Evolutionary conservation across 495 filamentous ascomycete genomes (phyloP), one percentile per base, ranked within the genome.

Genomic region (Polyplosphaeria fusca): DNA sequence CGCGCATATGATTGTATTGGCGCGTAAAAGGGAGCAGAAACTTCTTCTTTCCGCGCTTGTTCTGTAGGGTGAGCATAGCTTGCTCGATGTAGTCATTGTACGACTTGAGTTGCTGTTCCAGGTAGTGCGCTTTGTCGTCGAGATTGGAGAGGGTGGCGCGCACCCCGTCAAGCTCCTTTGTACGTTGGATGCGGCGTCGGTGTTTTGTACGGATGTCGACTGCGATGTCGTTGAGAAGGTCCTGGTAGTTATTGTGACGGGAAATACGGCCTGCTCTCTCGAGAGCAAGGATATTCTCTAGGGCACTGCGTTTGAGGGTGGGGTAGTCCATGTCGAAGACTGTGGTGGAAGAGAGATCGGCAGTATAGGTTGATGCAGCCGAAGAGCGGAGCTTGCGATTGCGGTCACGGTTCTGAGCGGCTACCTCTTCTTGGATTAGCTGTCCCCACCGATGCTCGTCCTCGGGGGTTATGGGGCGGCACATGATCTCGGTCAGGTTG

Each of bases 61-160:
- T 93, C 72, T 97, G 94, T 45, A 99, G 81, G n/a, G 94, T 97
- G 48, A 91, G 79, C 91, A 99, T 95, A 18, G 93, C 90, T 69
- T 96, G 91, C 76, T 99, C 93, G 65, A 99, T 95, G 68, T 96
- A 97, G 72, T 97, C 90, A 68, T 99, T 96, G 77, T 96, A 99
- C 58, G 84, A 90, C 77, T 95, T 94, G 38, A 96, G 81, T 72
- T 97, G 94, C 58, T 88, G 84, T 64, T 99, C 94, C 1, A 99
- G 79, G 74, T 90, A 97, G 44, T 80, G 78, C 22, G 93, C 91
- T 71, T 99, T 96, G 61, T 94, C 88, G 69, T 89, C 87, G 48
- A 99, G 75, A 58, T 92, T 87, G 7, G 75, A 76, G 25, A 96
- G 82, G 4, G 93, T 99, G 60, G 88, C 73, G 18, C 87, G 82